These are phyloP conservation scores for Kazachstania taianensis DNA, from an alignment of 805 yeast species.

Conservation along the genomic window DNA sequence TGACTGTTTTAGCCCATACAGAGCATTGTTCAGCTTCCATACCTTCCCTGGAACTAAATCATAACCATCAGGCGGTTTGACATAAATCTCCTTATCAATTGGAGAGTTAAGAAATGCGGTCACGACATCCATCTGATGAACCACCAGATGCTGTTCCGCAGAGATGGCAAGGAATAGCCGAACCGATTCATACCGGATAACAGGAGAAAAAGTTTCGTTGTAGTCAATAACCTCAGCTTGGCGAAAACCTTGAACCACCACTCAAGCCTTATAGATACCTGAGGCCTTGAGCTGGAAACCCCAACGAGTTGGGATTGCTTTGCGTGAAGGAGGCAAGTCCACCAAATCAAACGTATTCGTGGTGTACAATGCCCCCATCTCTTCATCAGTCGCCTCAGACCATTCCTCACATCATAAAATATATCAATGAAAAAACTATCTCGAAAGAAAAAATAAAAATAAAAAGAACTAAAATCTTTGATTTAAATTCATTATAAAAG, in stretches of 20 bases:
- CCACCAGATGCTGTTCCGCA: background rate
- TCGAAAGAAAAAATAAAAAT: too few relatives aligned
- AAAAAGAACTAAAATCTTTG: too few relatives aligned
- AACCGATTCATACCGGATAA: background rate
- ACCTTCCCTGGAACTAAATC: background rate
- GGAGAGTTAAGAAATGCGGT: background rate
- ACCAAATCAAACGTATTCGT: background rate
- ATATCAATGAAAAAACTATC: too few relatives aligned
- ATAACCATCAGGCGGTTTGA: background rate
- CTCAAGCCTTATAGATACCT: background rate
- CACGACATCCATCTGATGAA: background rate
- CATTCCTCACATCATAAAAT: too few relatives aligned
- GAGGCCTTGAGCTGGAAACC: background rate
- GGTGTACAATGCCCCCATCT: conserved; percentile 4
- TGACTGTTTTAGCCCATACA: background rate
- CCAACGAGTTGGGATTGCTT: background rate
- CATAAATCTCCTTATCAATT: background rate
- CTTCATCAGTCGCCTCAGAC: conserved; percentile 3
- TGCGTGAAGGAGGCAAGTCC: background rate
- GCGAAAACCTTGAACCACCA: background rate
- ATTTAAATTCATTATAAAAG: too few relatives aligned
- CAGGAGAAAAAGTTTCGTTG: background rate
- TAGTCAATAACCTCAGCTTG: background rate
- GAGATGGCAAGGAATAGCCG: background rate
- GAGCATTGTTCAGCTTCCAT: background rate